A percentile compares a stretch with the other conserved stretches of the same genome.
phyloP scores from a whole-genome alignment of 805 yeast species.

The Yarrowia yakushimensis region DNA sequence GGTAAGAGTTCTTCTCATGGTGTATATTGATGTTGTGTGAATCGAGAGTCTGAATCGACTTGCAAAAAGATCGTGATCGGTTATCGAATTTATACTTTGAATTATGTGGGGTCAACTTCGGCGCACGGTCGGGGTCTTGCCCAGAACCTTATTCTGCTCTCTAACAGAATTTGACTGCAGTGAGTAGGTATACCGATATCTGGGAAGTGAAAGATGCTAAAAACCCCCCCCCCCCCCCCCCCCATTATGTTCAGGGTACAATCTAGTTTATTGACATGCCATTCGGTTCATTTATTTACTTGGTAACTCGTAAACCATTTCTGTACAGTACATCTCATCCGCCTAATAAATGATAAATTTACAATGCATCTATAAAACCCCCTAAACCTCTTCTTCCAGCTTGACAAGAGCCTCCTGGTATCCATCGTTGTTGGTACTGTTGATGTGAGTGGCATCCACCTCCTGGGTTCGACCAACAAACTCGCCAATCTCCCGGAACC shows the following conservation, averaged over 20 bases:
- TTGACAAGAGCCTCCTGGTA: slow-evolving; percentile 47
- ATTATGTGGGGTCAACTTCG: slow-evolving; percentile 20
- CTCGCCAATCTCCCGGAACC: slow-evolving; percentile 40
- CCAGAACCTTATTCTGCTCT: neutral
- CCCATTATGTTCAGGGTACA: too few relatives aligned
- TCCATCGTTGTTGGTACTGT: slow-evolving; percentile 34
- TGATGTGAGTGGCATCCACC: slow-evolving; percentile 29
- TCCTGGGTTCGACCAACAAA: slow-evolving; percentile 34
- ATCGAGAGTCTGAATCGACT: neutral
- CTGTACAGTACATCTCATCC: too few relatives aligned
- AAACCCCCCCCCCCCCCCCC: too few relatives aligned
- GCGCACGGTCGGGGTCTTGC: slow-evolving; percentile 7
- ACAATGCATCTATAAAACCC: neutral
- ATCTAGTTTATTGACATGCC: too few relatives aligned
- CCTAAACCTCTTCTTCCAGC: slow-evolving; percentile 42
- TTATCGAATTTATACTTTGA: slow-evolving; percentile 21
- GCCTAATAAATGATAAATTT: neutral
- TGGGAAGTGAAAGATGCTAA: neutral
- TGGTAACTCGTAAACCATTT: too few relatives aligned
- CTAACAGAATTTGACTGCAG: neutral
- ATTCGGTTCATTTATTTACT: too few relatives aligned
- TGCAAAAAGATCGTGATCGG: slow-evolving; percentile 5
- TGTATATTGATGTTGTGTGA: neutral
- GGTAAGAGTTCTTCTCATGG: slow-evolving; percentile 22
- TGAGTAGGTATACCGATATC: neutral